phyloP scores from a whole-genome alignment of 805 yeast species.

The Metschnikowia bowlesiae region DNA sequence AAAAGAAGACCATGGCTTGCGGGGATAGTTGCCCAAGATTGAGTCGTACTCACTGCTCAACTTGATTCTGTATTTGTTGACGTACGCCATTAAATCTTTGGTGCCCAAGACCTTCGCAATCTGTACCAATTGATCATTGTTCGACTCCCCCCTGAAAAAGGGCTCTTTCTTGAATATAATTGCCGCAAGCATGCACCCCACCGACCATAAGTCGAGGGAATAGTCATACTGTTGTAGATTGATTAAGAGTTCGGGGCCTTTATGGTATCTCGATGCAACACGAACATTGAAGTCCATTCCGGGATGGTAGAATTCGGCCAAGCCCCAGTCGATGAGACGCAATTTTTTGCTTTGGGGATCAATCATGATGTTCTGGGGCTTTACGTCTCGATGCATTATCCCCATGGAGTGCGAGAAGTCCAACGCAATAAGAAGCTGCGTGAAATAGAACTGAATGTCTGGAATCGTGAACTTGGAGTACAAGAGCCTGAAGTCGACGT shows the following conservation, averaged over 20 bases:
- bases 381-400: conserved; percentile 92
- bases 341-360: conserved; percentile 69
- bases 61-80: conserved; percentile 64
- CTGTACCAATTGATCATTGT: conserved; percentile 86
- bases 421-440: conserved; percentile 73
- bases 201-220: conserved; percentile 89
- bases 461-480: conserved; percentile 72
- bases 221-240: conserved; percentile 87
- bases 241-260: conserved; percentile 88
- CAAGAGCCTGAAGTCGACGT: conserved; percentile 74
- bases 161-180: conserved; percentile 89
- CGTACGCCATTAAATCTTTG: conserved; percentile 65
- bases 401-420: conserved; percentile 94
- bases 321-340: conserved; percentile 91
- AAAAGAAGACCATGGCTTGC: conserved; percentile 84
- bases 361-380: conserved; percentile 94
- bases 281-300: conserved; percentile 88
- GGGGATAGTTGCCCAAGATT: conserved; percentile 60
- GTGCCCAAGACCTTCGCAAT: conserved; percentile 87
- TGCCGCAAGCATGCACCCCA: conserved; percentile 90
- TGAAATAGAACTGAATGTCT: conserved; percentile 81
- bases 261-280: conserved; percentile 88
- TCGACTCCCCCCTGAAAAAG: conserved; percentile 85
- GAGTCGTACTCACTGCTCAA: conserved; percentile 75
- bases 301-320: conserved; percentile 90